Percentiles rank a stretch among this genome's conserved stretches.
These are phyloP conservation scores for Termitomyces heimii DNA, from an alignment of 768 basidiomycete species.

Conservation along the genomic window DNA sequence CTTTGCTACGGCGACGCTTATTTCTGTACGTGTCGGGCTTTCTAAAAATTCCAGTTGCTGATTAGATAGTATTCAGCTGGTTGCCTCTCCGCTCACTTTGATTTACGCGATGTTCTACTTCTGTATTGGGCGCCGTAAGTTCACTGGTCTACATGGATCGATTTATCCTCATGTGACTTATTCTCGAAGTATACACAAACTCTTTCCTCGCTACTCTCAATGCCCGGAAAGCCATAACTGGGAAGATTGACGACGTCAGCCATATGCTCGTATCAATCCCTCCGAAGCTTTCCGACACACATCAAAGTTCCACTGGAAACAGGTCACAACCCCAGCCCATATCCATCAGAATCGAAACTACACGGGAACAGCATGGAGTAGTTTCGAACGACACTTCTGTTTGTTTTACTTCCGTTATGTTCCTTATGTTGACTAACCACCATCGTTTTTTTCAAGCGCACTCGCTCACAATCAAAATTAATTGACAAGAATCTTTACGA, in stretches of 20 bases:
- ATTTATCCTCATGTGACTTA: background rate
- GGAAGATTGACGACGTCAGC: constrained; percentile 21
- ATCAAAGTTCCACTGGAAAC: background rate
- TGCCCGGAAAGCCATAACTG: constrained; percentile 32
- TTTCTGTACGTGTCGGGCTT: constrained; percentile 28
- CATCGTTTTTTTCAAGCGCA: background rate
- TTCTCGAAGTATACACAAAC: constrained; percentile 40
- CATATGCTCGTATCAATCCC: constrained; percentile 28
- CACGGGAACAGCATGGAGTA: constrained; percentile 12
- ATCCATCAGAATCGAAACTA: constrained; percentile 30
- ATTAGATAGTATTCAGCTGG: constrained; percentile 16
- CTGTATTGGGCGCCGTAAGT: constrained; percentile 42
- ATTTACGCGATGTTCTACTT: constrained; percentile 50
- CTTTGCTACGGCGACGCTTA: constrained; percentile 43
- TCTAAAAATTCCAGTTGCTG: background rate
- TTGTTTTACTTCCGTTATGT: background rate
- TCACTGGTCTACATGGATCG: background rate
- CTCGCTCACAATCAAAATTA: background rate
- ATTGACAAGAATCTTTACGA: background rate
- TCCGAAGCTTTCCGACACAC: constrained; percentile 17
- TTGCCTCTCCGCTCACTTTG: constrained; percentile 35
- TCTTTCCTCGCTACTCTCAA: constrained; percentile 49
- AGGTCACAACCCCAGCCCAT: constrained; percentile 20
- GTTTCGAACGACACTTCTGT: background rate
- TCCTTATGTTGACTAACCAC: background rate